A percentile compares a stretch with the other conserved stretches of the same genome.
phyloP scores from a whole-genome alignment of 108 stramenopile species.

The Schizochytrium sp. region DNA sequence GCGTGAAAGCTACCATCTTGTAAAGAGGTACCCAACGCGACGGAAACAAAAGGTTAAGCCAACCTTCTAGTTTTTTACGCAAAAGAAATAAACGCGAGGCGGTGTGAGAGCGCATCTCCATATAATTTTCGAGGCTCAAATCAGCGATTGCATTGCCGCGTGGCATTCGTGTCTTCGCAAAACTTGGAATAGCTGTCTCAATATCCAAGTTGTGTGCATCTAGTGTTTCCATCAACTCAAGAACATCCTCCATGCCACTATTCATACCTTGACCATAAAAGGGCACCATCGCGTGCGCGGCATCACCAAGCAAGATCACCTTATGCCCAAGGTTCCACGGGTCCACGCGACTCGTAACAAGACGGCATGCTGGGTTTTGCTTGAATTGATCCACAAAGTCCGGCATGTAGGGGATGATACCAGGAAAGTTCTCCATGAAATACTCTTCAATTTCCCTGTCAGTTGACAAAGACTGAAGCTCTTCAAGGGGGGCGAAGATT shows the following conservation, averaged over 20 bases:
- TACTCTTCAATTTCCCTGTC: conserved; percentile 68
- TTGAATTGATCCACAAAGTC: conserved; percentile 82
- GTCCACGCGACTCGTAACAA: conserved; percentile 79
- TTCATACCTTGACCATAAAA: conserved; percentile 91
- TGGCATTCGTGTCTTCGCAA: conserved; percentile 28
- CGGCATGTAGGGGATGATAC: conserved; percentile 67
- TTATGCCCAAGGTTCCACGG: conserved; percentile 70
- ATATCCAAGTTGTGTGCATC: conserved; percentile 1
- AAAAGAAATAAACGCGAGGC: conserved; percentile 47
- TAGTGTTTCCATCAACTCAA: conserved; percentile 69
- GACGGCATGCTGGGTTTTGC: conserved; percentile 74
- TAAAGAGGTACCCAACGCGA: conserved; percentile 61
- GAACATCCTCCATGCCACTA: conserved; percentile 84
- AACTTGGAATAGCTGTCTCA: neutral
- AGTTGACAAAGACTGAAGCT: conserved; percentile 17
- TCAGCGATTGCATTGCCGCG: conserved; percentile 64
- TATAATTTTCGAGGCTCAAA: conserved; percentile 67
- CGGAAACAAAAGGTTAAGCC: conserved; percentile 57
- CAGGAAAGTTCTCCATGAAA: conserved; percentile 79
- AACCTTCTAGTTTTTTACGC: conserved; percentile 56
- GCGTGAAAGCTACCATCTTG: conserved; percentile 64
- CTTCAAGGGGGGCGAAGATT: conserved; percentile 63
- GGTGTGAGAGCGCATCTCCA: conserved; percentile 66
- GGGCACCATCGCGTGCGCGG: conserved; percentile 86
- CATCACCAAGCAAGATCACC: conserved; percentile 85